phyloP scores from a whole-genome alignment of 2,329 filamentous ascomycete genomes.

The Aureobasidium sp. region DNA sequence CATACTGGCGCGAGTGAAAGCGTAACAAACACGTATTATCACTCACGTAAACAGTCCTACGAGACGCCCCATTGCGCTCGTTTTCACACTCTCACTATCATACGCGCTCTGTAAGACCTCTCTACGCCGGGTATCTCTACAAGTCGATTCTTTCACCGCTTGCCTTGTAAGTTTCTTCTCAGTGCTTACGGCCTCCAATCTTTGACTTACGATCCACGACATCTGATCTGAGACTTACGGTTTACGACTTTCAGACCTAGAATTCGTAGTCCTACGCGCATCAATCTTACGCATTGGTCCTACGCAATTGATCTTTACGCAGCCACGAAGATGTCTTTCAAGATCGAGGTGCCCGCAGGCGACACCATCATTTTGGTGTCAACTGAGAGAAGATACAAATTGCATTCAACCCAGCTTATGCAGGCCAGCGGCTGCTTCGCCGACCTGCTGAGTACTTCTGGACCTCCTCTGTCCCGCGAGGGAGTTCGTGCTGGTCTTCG shows the following conservation, averaged over 20 bases:
- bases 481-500: constrained; percentile 19
- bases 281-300: neutral
- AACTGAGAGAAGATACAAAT: constrained; percentile 30
- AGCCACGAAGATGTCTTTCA: neutral
- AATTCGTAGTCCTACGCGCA: neutral
- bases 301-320: neutral
- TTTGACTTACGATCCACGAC: neutral
- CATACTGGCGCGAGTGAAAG: neutral
- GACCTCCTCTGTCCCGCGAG: neutral
- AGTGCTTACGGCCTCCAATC: neutral
- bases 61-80: neutral
- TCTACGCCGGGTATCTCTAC: neutral
- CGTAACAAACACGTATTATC: neutral
- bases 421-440: constrained; percentile 15
- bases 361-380: constrained; percentile 35
- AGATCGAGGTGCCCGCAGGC: constrained; percentile 26
- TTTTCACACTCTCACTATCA: neutral
- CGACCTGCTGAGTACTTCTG: neutral
- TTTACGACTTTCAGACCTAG: neutral
- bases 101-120: neutral
- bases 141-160: neutral
- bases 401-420: constrained; percentile 34
- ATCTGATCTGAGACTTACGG: neutral
- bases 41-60: neutral
- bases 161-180: neutral